Evolutionary conservation across 352 stramenopile genomes (phyloP).

Genomic region (Thalassiosira mediterranea): DNA sequence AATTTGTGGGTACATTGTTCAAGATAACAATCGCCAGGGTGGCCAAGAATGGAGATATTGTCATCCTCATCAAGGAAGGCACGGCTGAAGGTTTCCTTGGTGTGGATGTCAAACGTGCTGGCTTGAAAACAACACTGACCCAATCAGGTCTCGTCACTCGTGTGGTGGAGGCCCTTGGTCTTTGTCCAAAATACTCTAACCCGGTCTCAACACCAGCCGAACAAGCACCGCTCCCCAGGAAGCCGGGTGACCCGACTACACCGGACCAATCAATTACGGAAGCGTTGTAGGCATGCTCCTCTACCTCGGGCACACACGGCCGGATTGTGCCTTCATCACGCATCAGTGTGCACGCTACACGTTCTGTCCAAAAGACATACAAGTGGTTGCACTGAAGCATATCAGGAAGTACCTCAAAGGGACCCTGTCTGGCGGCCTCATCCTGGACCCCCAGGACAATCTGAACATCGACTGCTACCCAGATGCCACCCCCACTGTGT

Average conservation of each 20-base stretch:
- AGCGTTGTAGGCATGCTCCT: conserved; percentile 64
- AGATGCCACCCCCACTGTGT: conserved; percentile 52
- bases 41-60: no score
- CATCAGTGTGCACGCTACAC: conserved; percentile 49
- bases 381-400: conserved; percentile 42
- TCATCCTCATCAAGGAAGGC: conserved; percentile 51
- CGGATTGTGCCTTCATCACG: conserved; percentile 49
- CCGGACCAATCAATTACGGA: conserved; percentile 45
- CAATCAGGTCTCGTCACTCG: conserved; percentile 51
- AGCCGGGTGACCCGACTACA: conserved; percentile 7
- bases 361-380: conserved; percentile 12
- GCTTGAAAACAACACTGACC: conserved; percentile 26
- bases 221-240: conserved; percentile 19
- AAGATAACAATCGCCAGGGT: no score
- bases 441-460: neutral
- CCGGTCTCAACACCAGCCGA: conserved; percentile 27
- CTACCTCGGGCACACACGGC: conserved; percentile 56
- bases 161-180: conserved; percentile 47
- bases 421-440: conserved; percentile 30
- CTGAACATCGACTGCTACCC: conserved; percentile 45
- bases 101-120: conserved; percentile 45
- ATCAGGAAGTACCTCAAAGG: conserved; percentile 49
- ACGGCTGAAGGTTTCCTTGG: conserved; percentile 62
- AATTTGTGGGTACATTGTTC: no score
- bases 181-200: conserved; percentile 7